A percentile compares a stretch with the other conserved stretches of the same genome.
Conservation (phyloP, 139 green algal species). For the Deuterostichococcus epilithicus region DNA sequence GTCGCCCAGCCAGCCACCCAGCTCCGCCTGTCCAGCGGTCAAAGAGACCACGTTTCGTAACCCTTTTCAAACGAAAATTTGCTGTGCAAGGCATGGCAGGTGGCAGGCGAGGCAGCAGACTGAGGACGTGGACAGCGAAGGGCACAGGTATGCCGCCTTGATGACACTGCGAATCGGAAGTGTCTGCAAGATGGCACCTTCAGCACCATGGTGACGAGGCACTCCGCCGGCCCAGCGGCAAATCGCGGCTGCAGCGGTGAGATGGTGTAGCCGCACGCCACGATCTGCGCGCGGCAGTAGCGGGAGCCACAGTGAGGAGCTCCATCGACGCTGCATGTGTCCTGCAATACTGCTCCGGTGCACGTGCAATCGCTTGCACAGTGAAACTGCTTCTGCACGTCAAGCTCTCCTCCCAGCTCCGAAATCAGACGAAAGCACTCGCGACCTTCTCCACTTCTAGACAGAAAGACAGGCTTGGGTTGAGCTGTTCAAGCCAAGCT, state of each 20-base stretch:
- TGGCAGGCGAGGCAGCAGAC: no score
- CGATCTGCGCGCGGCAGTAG: constrained; percentile 5
- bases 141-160: no score
- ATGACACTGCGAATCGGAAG: no score
- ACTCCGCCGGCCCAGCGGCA: constrained; percentile 26
- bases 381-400: not conserved
- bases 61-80: no score
- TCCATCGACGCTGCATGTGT: not conserved
- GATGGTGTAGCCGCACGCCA: constrained; percentile 48
- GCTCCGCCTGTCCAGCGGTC: not conserved
- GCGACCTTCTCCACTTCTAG: not conserved
- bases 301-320: not conserved
- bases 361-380: not conserved
- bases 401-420: not conserved
- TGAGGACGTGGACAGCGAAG: no score
- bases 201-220: constrained; percentile 49
- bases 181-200: constrained; percentile 26
- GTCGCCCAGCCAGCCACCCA: constrained; percentile 5
- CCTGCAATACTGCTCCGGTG: not conserved
- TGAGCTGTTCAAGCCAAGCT: not conserved
- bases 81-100: no score
- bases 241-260: constrained; percentile 36
- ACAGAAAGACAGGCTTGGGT: not conserved
- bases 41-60: no score
- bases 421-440: no score